Conservation (phyloP, 768 basidiomycete species). For the Trametes punicea region DNA sequence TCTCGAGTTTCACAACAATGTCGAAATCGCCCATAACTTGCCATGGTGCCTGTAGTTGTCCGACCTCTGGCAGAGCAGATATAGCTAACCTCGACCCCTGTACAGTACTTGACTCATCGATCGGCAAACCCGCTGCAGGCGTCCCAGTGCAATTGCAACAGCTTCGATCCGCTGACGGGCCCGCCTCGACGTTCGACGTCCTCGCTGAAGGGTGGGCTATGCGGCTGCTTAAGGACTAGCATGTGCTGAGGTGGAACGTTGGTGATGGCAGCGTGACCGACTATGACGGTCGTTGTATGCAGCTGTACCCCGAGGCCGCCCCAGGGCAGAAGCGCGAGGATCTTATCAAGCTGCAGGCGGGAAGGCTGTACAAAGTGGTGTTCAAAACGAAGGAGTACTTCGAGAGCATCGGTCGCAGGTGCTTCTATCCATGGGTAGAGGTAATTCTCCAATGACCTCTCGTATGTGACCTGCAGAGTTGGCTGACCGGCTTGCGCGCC, state of each 20-base stretch:
- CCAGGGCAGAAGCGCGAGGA: constrained; percentile 43
- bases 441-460: constrained; percentile 38
- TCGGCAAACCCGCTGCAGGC: constrained; percentile 75
- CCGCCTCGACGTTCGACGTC: constrained; percentile 10
- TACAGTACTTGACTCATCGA: constrained; percentile 81
- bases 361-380: constrained; percentile 73
- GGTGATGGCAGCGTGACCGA: constrained; percentile 60
- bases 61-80: background rate
- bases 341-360: constrained; percentile 47
- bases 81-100: background rate
- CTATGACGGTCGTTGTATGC: constrained; percentile 75
- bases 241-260: constrained; percentile 15
- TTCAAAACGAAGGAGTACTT: constrained; percentile 88
- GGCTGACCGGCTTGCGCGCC: background rate
- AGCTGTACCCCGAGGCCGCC: constrained; percentile 59
- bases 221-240: background rate
- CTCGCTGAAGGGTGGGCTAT: constrained; percentile 58
- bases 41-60: constrained; percentile 61
- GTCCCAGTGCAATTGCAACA: constrained; percentile 63
- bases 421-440: constrained; percentile 92
- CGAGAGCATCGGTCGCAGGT: constrained; percentile 52
- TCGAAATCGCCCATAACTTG: constrained; percentile 84
- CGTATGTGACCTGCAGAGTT: background rate
- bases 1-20: background rate
- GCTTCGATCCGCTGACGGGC: constrained; percentile 30